Conservation (phyloP, 2,329 filamentous ascomycete species). For the Zymoseptoria crescenta region DNA sequence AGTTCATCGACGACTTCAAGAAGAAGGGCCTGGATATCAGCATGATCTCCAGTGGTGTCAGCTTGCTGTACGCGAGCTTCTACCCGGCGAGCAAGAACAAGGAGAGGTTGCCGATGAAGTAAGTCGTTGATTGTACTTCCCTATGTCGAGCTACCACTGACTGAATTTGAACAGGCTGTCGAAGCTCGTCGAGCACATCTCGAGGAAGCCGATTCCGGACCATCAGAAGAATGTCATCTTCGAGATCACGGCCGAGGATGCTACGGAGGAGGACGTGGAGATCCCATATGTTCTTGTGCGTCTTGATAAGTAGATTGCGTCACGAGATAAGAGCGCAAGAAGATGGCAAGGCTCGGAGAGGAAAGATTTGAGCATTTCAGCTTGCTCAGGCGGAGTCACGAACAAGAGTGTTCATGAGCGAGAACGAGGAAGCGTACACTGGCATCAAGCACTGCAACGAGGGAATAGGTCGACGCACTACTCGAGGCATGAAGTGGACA, state of each 20-base stretch:
- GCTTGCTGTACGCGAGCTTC: conserved; percentile 88
- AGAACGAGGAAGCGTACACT: neutral
- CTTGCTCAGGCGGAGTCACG: neutral
- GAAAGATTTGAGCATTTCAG: neutral
- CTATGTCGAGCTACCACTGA: no score
- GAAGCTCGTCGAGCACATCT: conserved; percentile 77
- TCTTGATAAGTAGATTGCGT: conserved; percentile 41
- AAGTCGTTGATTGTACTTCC: no score
- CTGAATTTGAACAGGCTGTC: conserved; percentile 59
- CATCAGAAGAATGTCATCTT: conserved; percentile 96
- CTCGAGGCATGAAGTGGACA: neutral
- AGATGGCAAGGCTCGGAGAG: no score
- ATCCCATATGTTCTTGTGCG: conserved; percentile 94
- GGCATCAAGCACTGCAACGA: neutral
- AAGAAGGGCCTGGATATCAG: conserved; percentile 71
- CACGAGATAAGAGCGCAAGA: no score
- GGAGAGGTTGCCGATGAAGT: conserved; percentile 68
- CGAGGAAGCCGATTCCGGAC: conserved; percentile 80
- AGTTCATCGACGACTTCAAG: conserved; percentile 78
- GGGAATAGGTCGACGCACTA: neutral
- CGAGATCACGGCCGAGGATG: conserved; percentile 87
- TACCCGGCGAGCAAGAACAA: conserved; percentile 75
- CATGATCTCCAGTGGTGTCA: conserved; percentile 97
- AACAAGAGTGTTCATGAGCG: neutral
- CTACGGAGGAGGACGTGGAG: conserved; percentile 86